A percentile compares a stretch with the other conserved stretches of the same genome.
These are phyloP conservation scores for Amniculicola lignicola DNA, from an alignment of 495 filamentous ascomycete genomes.

Conservation along the genomic window DNA sequence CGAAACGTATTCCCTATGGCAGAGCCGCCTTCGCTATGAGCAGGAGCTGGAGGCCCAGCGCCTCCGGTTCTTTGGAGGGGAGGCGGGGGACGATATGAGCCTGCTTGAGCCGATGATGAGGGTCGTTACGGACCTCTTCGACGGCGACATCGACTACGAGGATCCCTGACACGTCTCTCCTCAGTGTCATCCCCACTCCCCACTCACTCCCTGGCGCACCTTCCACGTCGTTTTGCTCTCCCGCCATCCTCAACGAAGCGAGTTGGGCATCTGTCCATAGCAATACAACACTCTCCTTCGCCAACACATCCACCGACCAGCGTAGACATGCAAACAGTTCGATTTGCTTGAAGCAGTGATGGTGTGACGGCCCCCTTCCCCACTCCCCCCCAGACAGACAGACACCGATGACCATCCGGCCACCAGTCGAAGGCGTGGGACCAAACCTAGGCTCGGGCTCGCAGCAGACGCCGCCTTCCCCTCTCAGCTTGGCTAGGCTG, in stretches of 20 bases:
- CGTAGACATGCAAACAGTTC: constrained; percentile 28
- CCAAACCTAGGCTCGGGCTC: constrained; percentile 31
- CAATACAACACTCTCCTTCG: constrained; percentile 35
- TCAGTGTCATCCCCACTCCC: constrained; percentile 10
- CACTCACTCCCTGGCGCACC: constrained; percentile 2
- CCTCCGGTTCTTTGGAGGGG: constrained; percentile 37
- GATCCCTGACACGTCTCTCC: constrained; percentile 30
- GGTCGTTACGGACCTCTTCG: constrained; percentile 42
- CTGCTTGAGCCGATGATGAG: constrained; percentile 40
- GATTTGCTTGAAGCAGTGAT: constrained; percentile 33
- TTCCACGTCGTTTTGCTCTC: neutral
- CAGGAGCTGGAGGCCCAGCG: constrained; percentile 28
- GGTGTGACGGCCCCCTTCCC: constrained; percentile 5
- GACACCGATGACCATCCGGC: constrained; percentile 21
- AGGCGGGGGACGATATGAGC: constrained; percentile 35
- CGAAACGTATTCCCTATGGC: constrained; percentile 33
- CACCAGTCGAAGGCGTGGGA: constrained; percentile 33
- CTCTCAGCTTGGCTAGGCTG: constrained; percentile 31
- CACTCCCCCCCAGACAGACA: constrained; percentile 4
- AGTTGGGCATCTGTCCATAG: constrained; percentile 33
- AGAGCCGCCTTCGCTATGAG: constrained; percentile 22
- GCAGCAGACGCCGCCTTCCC: constrained; percentile 28
- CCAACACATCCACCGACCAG: constrained; percentile 19
- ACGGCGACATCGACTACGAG: constrained; percentile 40
- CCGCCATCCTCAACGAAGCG: constrained; percentile 17